These are phyloP conservation scores for Arachis hypogaea DNA, from an alignment of 306 rosid species.

Conservation along the genomic window DNA sequence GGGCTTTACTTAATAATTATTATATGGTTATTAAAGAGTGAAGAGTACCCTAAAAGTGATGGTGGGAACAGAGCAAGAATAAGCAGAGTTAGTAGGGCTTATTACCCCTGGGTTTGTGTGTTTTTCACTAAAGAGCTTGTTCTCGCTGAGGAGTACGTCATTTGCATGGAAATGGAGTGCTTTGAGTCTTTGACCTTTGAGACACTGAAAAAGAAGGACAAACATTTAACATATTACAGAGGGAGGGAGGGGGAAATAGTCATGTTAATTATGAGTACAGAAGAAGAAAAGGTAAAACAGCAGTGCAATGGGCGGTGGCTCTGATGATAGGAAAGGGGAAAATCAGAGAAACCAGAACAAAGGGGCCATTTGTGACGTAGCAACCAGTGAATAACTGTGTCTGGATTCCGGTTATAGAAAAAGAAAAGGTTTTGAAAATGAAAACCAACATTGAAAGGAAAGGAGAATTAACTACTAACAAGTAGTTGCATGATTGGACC, in stretches of 20 bases:
- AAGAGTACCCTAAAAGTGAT: neutral
- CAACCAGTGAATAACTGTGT: constrained; percentile 30
- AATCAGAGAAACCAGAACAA: constrained; percentile 31
- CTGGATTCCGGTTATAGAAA: neutral
- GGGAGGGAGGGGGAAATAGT: constrained; percentile 18
- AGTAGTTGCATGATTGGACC: constrained; percentile 28
- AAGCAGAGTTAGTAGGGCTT: neutral
- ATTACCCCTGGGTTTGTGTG: neutral
- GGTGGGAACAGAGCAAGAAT: neutral
- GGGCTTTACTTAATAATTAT: too few relatives aligned
- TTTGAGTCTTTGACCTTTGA: neutral
- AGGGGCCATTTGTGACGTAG: constrained; percentile 46
- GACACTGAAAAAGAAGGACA: constrained; percentile 30
- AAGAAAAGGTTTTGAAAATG: neutral
- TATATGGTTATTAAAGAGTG: too few relatives aligned
- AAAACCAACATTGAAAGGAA: constrained; percentile 14
- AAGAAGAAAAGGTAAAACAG: constrained; percentile 23
- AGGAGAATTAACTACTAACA: constrained; percentile 13
- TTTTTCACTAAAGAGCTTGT: constrained; percentile 24
- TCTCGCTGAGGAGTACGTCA: constrained; percentile 1
- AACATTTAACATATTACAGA: too few relatives aligned
- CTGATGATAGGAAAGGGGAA: constrained; percentile 16
- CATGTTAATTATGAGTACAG: constrained; percentile 18
- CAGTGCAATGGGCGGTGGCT: neutral
- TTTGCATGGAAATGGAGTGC: constrained; percentile 10